These are phyloP conservation scores for Populus alba DNA, from an alignment of 345 rosid genomes.

Conservation along the genomic window DNA sequence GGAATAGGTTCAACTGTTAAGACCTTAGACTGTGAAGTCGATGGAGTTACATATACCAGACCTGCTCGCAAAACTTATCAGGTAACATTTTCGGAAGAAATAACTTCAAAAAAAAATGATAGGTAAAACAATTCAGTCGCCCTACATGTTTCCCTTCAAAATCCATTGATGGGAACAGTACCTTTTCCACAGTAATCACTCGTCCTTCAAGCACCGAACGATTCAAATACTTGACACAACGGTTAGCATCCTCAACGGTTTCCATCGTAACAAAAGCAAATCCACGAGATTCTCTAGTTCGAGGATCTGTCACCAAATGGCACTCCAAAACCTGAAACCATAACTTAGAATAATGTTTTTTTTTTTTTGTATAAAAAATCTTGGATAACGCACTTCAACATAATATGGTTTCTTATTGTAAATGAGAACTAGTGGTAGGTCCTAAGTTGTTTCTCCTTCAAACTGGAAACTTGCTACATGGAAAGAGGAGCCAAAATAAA, in stretches of 20 bases:
- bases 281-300: conserved; percentile 61
- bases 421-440: not conserved
- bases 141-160: not conserved
- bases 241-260: conserved; percentile 47
- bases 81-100: conserved; percentile 37
- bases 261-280: conserved; percentile 72
- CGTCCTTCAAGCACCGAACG: conserved; percentile 68
- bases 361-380: not conserved
- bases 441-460: not conserved
- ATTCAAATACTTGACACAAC: conserved; percentile 59
- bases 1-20: conserved; percentile 53
- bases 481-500: not conserved
- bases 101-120: conserved; percentile 13
- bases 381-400: not conserved
- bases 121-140: conserved; percentile 12
- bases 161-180: conserved; percentile 16
- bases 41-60: conserved; percentile 65
- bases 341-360: not conserved
- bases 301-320: conserved; percentile 57
- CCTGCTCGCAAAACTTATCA: conserved; percentile 73
- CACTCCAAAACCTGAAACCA: conserved; percentile 55
- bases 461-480: not conserved
- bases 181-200: conserved; percentile 62
- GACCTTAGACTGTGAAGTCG: conserved; percentile 65
- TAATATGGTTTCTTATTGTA: not conserved